Evolutionary conservation across 495 filamentous ascomycete species (phyloP).

Genomic region (Penicillium manginii): DNA sequence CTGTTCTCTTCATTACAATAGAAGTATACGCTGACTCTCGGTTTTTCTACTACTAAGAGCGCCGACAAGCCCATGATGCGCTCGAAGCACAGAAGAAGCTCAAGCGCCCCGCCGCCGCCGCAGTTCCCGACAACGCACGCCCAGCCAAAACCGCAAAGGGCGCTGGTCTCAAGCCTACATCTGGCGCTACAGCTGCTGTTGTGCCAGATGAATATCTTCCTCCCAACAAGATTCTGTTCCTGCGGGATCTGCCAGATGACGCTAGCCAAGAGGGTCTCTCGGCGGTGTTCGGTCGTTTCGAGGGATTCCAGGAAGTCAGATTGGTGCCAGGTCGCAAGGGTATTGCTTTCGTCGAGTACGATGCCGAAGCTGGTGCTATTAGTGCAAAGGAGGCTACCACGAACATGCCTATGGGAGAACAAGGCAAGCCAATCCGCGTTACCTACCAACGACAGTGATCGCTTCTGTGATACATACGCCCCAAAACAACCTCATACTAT

Average conservation of each 20-base stretch:
- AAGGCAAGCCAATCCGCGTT: conserved; percentile 71
- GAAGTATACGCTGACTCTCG: conserved; percentile 6
- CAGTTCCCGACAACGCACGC: conserved; percentile 54
- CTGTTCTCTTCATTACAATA: not conserved
- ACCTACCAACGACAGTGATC: conserved; percentile 87
- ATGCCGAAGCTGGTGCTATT: conserved; percentile 85
- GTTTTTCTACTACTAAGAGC: conserved; percentile 58
- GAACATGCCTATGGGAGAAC: conserved; percentile 81
- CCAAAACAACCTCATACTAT: conserved; percentile 26
- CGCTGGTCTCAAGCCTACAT: conserved; percentile 80
- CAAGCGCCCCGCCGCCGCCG: conserved; percentile 66
- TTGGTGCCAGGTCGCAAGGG: conserved; percentile 83
- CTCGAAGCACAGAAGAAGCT: conserved; percentile 82
- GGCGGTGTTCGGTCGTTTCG: conserved; percentile 83
- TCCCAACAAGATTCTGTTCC: conserved; percentile 96
- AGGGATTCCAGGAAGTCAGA: conserved; percentile 92
- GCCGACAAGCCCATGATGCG: conserved; percentile 85
- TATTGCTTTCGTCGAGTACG: conserved; percentile 97
- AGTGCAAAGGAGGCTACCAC: conserved; percentile 93
- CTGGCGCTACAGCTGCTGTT: conserved; percentile 68
- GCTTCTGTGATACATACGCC: conserved; percentile 14
- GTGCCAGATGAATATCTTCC: conserved; percentile 97
- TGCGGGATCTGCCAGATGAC: conserved; percentile 89
- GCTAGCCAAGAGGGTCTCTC: conserved; percentile 79
- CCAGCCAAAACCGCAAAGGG: conserved; percentile 75